phyloP scores from a whole-genome alignment of 176 grass and related monocot species.

The Bolboschoenus planiculmis region DNA sequence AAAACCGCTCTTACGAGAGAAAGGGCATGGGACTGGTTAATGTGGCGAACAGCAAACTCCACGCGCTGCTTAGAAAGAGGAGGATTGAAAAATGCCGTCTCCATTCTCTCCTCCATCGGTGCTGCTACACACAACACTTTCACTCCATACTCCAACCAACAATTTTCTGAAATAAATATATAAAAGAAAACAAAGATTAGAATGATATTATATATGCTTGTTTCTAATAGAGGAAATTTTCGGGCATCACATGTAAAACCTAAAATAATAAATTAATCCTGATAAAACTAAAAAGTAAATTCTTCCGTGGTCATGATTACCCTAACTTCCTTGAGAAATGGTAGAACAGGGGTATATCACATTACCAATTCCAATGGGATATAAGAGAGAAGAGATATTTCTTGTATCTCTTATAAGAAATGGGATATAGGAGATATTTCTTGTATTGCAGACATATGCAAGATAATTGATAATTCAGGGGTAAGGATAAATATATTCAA shows the following conservation, averaged over 20 bases:
- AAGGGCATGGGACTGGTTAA: slow-evolving; percentile 69
- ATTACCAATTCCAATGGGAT: not conserved
- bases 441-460: not conserved
- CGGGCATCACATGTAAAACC: not conserved
- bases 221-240: not conserved
- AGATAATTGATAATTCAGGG: not conserved
- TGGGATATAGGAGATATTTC: not conserved
- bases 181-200: too few species aligned
- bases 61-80: slow-evolving; percentile 90
- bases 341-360: not conserved
- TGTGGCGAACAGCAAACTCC: slow-evolving; percentile 63
- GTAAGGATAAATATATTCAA: not conserved
- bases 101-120: slow-evolving; percentile 94
- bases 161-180: slow-evolving; percentile 44
- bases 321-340: not conserved
- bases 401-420: not conserved
- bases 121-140: slow-evolving; percentile 70
- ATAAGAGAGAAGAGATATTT: not conserved
- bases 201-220: not conserved
- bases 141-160: slow-evolving; percentile 57
- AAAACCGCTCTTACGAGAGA: slow-evolving; percentile 42
- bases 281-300: not conserved
- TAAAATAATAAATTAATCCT: not conserved
- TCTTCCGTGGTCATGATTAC: not conserved
- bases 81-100: slow-evolving; percentile 72